phyloP scores from a whole-genome alignment of 2,329 filamentous ascomycete species.

The Teratosphaeria viscida region DNA sequence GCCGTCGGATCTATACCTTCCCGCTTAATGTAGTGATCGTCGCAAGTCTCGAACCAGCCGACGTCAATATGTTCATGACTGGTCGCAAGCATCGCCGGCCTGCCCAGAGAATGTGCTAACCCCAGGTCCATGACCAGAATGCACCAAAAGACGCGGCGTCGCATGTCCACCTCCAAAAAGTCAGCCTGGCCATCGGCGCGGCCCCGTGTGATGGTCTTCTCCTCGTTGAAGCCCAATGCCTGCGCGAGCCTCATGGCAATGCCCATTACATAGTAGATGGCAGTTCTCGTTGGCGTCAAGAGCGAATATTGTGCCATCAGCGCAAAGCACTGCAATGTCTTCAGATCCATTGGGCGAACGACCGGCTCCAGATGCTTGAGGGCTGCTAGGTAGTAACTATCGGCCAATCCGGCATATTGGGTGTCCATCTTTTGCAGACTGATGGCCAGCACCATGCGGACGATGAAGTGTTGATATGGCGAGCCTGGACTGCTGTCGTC shows the following conservation, averaged over 20 bases:
- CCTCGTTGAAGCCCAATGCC: conserved; percentile 76
- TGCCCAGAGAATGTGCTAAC: conserved; percentile 75
- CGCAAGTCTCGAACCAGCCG: conserved; percentile 68
- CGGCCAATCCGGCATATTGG: conserved; percentile 83
- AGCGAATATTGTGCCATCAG: conserved; percentile 87
- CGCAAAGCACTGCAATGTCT: conserved; percentile 79
- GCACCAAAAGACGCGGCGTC: conserved; percentile 78
- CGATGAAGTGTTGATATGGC: conserved; percentile 78
- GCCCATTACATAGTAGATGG: conserved; percentile 87
- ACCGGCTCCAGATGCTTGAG: conserved; percentile 75
- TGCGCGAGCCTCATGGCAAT: conserved; percentile 81
- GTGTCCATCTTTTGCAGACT: conserved; percentile 85
- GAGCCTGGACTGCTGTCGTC: conserved; percentile 53
- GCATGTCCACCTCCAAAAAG: conserved; percentile 75
- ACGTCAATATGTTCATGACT: conserved; percentile 76
- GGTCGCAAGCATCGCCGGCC: conserved; percentile 76
- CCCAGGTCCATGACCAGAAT: conserved; percentile 82
- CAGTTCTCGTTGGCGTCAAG: conserved; percentile 80
- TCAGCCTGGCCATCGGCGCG: conserved; percentile 52
- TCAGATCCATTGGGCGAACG: conserved; percentile 77
- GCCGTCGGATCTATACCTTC: conserved; percentile 61
- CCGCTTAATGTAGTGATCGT: conserved; percentile 72
- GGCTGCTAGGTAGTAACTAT: conserved; percentile 88
- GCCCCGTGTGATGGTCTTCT: conserved; percentile 68
- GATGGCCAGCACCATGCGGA: conserved; percentile 88